Percentiles rank a stretch among this genome's conserved stretches.
Evolutionary conservation across 2,329 filamentous ascomycete genomes (phyloP).

Genomic region (Verruconis gallopava): DNA sequence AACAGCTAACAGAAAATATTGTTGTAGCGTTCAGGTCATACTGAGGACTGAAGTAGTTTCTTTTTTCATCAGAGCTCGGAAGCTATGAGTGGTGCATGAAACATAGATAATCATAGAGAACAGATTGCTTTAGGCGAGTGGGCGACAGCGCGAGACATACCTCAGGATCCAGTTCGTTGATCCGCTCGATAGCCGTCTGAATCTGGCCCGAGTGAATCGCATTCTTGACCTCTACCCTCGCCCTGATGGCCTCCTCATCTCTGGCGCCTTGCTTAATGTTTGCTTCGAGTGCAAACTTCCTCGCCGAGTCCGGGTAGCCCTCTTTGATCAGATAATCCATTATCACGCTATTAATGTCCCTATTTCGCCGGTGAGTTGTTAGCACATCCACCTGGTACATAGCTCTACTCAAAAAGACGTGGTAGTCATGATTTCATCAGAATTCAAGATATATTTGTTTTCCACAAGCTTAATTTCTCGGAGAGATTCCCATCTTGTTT

Average conservation of each 20-base stretch:
- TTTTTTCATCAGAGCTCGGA: constrained; percentile 81
- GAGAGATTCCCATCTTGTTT: constrained; percentile 99
- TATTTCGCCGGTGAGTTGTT: constrained; percentile 29
- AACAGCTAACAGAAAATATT: constrained; percentile 6
- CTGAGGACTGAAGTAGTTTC: constrained; percentile 69
- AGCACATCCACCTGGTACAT: too few relatives aligned
- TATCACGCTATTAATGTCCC: constrained; percentile 89
- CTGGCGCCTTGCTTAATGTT: constrained; percentile 61
- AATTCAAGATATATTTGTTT: constrained; percentile 67
- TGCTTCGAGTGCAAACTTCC: constrained; percentile 87
- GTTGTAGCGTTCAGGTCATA: constrained; percentile 49
- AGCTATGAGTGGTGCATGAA: constrained; percentile 99
- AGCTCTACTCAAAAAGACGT: too few relatives aligned
- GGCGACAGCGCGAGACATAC: constrained; percentile 58
- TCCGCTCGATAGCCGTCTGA: constrained; percentile 66
- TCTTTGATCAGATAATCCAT: constrained; percentile 96
- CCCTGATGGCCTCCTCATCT: constrained; percentile 58
- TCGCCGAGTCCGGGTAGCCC: constrained; percentile 83
- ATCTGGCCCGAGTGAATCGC: constrained; percentile 80
- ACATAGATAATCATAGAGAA: constrained; percentile 77
- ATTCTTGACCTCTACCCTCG: constrained; percentile 70
- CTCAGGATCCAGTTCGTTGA: constrained; percentile 85
- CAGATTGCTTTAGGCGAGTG: constrained; percentile 10
- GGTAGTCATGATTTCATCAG: constrained; percentile 34
- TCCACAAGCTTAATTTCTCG: constrained; percentile 77